Evolutionary conservation across 2,329 filamentous ascomycete species (phyloP), one percentile per base, ranked within the genome.

Genomic region (Cryphonectria japonica): DNA sequence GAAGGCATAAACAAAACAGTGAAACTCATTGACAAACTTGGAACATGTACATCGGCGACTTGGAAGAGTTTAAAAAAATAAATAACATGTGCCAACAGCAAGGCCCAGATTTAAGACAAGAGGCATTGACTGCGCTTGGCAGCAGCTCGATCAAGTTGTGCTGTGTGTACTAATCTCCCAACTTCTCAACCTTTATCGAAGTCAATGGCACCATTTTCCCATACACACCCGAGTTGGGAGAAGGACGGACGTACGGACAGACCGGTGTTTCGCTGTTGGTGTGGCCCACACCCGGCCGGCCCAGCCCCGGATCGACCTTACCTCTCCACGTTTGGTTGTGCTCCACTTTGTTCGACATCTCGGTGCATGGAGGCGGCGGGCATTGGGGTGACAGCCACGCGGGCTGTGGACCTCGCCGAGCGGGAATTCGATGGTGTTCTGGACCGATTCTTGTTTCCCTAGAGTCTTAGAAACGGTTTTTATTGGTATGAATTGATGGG

Each of bases 1-100:
- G 68, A 69, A 64, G 52, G 54, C 52, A 61, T 52, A 29, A 69
- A 66, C 37, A 67, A 46, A 70, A 29, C 54, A 64, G 52, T 57
- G 26, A 59, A 72, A 72, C 59, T 59, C 63, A 70, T 72, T 46
- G 43, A 26, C 62, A 60, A 11, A 16, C 3, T 52, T 34, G n/a
- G 34, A 32, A 4, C 16, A 16, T 60, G 29, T 32, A 32, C 41
- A 65, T 65, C n/a, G 39, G 61, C 60, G 39, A 39, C 34, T 11
- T 62, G n/a, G 22, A 22, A 11, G 34, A 19, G 13, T 26, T 26
- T 1, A 11, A 39, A 39, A 39, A 11, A 1, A 34, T n/a, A 61
- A n/a, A 34, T 22, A 62, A 37, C n/a, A 46, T 46, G 5, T 46
- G 26, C 11, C 9, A 29, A 14, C n/a, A 16, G 26, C 7, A 5